Base-by-base conservation (phyloP, 495 filamentous ascomycete species). In the Xylaria sp. region DNA sequence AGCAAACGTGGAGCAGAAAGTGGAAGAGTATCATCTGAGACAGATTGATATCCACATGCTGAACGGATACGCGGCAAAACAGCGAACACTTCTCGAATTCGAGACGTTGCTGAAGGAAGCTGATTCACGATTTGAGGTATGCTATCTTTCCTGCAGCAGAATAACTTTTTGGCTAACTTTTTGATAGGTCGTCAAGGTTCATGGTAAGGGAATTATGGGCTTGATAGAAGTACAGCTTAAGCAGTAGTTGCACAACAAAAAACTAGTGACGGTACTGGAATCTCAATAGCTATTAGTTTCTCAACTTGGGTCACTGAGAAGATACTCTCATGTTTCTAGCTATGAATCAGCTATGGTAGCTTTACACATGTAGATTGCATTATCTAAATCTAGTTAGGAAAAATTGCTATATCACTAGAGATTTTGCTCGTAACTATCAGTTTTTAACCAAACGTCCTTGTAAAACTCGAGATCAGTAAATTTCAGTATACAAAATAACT, bases 11-110 rank as follows among this genome's bases (percentile, higher is more conserved):
- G 57, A 62, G 41, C 43, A 43, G 5, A 69, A 62, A 41, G 55
- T 62, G n/a, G 15, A 61, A 17, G 67, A 69, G 31, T 9, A 69
- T 33, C 44, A 43, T 68, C 65, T 41, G 37, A 61, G 67, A 40
- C 55, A 69, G 44, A 37, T 69, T 40, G 67, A 69, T 41, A 61
- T 79, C 31, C 58, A 73, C 1, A 44, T 68, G 24, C 63, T 80
- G 31, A 73, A 75, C 11, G 78, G 55, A 4, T 62, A 62, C 17
- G 67, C 52, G 4, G 67, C 77, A 5, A 82, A 76, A 67, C 81
- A 82, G 65, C 64, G 81, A 31, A 79, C 76, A 0, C 64, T 71
- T 33, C 58, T 59, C 8, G 80, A 82, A 31, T 82, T 77, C 68
- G 71, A 55, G 50, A 41, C 50, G 6, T 62, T 84, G 3, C 67